These are phyloP conservation scores for Scheffersomyces parashehatae DNA, from an alignment of 1,139 yeast species.

Conservation along the genomic window DNA sequence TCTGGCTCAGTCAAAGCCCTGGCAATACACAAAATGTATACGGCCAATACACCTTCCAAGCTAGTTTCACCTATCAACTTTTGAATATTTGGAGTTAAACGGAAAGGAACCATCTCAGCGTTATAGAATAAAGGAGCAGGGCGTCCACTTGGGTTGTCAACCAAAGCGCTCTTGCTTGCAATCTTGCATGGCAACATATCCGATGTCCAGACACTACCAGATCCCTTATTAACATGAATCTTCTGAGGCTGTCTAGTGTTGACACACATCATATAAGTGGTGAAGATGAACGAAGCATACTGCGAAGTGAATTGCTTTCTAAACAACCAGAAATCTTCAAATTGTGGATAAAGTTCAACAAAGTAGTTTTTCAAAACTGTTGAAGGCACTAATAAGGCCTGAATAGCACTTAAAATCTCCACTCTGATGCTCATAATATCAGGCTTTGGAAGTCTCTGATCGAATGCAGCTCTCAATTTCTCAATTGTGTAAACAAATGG, in stretches of 20 bases:
- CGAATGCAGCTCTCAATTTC: slow-evolving; percentile 88
- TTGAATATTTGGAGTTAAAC: slow-evolving; percentile 94
- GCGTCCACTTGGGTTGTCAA: slow-evolving; percentile 56
- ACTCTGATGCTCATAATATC: slow-evolving; percentile 86
- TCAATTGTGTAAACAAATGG: slow-evolving; percentile 86
- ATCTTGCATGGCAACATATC: slow-evolving; percentile 92
- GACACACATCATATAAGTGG: slow-evolving; percentile 94
- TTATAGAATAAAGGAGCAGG: slow-evolving; percentile 88
- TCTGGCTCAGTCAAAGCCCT: slow-evolving; percentile 89
- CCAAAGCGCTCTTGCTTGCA: slow-evolving; percentile 60
- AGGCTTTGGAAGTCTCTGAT: slow-evolving; percentile 89
- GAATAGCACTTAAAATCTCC: slow-evolving; percentile 88
- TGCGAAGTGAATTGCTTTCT: slow-evolving; percentile 93
- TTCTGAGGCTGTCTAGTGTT: slow-evolving; percentile 93
- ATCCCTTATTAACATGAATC: slow-evolving; percentile 75
- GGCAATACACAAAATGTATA: slow-evolving; percentile 82
- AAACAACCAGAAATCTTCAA: slow-evolving; percentile 97
- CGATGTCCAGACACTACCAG: slow-evolving; percentile 91
- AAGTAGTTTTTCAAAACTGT: slow-evolving; percentile 74
- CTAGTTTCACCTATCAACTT: slow-evolving; percentile 91
- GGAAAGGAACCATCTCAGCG: slow-evolving; percentile 94
- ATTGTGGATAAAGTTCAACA: slow-evolving; percentile 65
- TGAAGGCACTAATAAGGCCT: slow-evolving; percentile 82
- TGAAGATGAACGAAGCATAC: slow-evolving; percentile 92
- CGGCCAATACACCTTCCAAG: slow-evolving; percentile 87